Evolutionary conservation across 176 grass and related monocot genomes (phyloP).

Genomic region (Phoenix roebelenii): DNA sequence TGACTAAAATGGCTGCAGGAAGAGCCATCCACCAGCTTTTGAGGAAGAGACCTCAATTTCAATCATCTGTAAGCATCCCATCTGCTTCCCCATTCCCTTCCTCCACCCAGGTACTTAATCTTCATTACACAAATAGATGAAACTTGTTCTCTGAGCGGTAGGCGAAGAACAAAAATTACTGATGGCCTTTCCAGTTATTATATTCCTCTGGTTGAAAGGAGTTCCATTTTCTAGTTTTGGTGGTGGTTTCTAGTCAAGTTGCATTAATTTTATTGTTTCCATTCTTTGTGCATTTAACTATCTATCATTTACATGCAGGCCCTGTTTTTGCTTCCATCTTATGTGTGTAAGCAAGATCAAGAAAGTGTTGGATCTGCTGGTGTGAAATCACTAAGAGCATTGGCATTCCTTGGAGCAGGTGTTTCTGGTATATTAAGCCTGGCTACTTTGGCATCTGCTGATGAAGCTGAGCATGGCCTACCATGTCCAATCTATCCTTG

Average conservation of each 20-base stretch:
- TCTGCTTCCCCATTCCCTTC: no score
- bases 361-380: slow-evolving; percentile 7
- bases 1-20: slow-evolving; percentile 6
- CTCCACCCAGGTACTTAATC: neutral
- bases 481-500: slow-evolving; percentile 38
- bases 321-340: slow-evolving; percentile 10
- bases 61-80: slow-evolving; percentile 16
- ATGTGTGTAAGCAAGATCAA: slow-evolving; percentile 1
- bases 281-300: neutral
- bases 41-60: slow-evolving; percentile 5
- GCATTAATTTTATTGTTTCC: neutral
- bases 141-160: neutral
- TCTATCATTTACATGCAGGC: slow-evolving; percentile 1
- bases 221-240: neutral
- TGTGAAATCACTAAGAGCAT: slow-evolving; percentile 9
- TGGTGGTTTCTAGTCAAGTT: neutral
- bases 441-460: slow-evolving; percentile 17
- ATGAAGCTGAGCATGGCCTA: slow-evolving; percentile 17
- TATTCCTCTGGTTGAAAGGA: no score
- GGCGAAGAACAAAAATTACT: no score
- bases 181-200: no score
- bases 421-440: slow-evolving; percentile 12
- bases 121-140: neutral
- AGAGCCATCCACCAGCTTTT: slow-evolving; percentile 18
- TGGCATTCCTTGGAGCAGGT: slow-evolving; percentile 17